Percentiles rank a stretch among this genome's conserved stretches.
Evolutionary conservation across 1,139 yeast genomes (phyloP).

Genomic region (Pichia sp.): DNA sequence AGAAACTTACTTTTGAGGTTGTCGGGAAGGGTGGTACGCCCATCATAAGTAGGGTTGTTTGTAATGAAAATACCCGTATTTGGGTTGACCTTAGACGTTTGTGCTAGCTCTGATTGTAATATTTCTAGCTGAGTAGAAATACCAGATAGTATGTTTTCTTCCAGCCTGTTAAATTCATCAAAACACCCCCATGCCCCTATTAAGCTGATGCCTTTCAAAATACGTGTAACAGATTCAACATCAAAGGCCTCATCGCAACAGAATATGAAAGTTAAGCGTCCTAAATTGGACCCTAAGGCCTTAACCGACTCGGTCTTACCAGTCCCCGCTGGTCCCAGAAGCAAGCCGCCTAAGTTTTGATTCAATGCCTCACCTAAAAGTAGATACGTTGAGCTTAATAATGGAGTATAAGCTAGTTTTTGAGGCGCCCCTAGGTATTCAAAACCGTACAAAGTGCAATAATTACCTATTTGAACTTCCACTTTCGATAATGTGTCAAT

Average conservation of each 20-base stretch:
- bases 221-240: slow-evolving; percentile 70
- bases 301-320: slow-evolving; percentile 93
- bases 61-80: slow-evolving; percentile 80
- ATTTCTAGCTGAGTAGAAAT: slow-evolving; percentile 75
- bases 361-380: slow-evolving; percentile 71
- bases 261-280: slow-evolving; percentile 77
- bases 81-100: slow-evolving; percentile 30
- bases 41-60: slow-evolving; percentile 87
- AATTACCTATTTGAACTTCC: slow-evolving; percentile 45
- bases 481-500: slow-evolving; percentile 31
- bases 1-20: slow-evolving; percentile 76
- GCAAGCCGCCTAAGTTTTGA: slow-evolving; percentile 79
- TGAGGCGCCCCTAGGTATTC: slow-evolving; percentile 79
- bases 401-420: slow-evolving; percentile 70
- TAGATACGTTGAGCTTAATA: slow-evolving; percentile 56
- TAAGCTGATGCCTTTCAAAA: slow-evolving; percentile 74
- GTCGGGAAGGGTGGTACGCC: slow-evolving; percentile 78
- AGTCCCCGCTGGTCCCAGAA: slow-evolving; percentile 97
- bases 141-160: slow-evolving; percentile 68
- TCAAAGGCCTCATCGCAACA: slow-evolving; percentile 91
- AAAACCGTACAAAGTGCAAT: slow-evolving; percentile 58
- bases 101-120: slow-evolving; percentile 50
- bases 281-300: slow-evolving; percentile 74
- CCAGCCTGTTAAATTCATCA: slow-evolving; percentile 88
- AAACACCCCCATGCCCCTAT: slow-evolving; percentile 96